These are phyloP conservation scores for Trichoderma breve DNA, from an alignment of 2,329 filamentous ascomycete genomes.

Conservation along the genomic window DNA sequence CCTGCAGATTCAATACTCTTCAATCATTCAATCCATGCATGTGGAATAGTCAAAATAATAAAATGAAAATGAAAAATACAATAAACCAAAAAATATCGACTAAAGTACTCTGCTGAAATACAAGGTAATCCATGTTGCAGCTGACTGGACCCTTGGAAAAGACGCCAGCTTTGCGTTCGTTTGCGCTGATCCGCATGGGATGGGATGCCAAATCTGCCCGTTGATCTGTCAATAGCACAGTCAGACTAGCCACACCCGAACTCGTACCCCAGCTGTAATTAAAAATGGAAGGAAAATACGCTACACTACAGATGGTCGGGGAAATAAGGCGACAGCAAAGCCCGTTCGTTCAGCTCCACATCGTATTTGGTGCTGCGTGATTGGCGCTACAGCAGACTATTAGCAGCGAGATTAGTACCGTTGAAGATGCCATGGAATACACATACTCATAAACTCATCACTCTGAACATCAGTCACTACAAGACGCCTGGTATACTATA, in stretches of 20 bases:
- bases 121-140: not conserved
- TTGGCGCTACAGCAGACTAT: not conserved
- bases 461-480: not conserved
- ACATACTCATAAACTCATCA: not conserved
- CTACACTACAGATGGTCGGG: not conserved
- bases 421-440: not conserved
- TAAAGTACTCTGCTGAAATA: not conserved
- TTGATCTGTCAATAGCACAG: not conserved
- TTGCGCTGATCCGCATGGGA: constrained; percentile 1
- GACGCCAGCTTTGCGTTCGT: not conserved
- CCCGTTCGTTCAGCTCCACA: not conserved
- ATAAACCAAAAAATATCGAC: not conserved
- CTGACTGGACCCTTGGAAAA: not conserved
- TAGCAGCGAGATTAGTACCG: fast-evolving
- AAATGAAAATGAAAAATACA: not conserved
- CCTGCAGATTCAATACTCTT: no score
- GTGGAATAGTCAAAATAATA: not conserved
- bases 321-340: not conserved
- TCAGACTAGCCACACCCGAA: not conserved
- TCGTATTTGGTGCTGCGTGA: not conserved
- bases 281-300: not conserved
- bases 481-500: not conserved
- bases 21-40: not conserved
- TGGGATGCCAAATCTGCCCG: not conserved
- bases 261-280: not conserved